Evolutionary conservation across 495 filamentous ascomycete genomes (phyloP).

Genomic region (Daldinia caldariorum): DNA sequence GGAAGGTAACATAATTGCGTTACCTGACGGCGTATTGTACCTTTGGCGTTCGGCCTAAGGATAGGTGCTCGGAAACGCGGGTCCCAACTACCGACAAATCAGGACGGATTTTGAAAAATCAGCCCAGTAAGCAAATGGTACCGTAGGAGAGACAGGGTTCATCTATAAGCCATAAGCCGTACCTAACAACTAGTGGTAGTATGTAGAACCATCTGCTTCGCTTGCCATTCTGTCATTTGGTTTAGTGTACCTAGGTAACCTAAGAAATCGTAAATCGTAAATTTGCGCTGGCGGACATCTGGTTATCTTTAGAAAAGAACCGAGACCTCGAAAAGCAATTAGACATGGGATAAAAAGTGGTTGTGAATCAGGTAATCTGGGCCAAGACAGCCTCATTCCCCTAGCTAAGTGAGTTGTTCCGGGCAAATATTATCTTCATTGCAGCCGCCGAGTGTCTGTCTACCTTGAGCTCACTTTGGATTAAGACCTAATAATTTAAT

Average conservation of each 20-base stretch:
- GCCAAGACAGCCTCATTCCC: conserved; percentile 37
- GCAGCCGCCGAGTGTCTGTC: conserved; percentile 9
- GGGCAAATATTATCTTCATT: conserved; percentile 18
- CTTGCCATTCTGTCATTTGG: neutral
- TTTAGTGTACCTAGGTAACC: neutral
- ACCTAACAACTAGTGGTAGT: neutral
- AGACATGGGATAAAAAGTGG: conserved; percentile 40
- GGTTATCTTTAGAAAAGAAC: conserved; percentile 9
- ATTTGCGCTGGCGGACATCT: neutral
- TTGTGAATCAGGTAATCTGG: conserved; percentile 36
- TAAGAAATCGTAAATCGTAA: too few species aligned
- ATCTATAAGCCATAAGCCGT: neutral
- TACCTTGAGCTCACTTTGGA: neutral
- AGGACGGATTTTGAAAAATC: conserved; percentile 16
- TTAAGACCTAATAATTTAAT: neutral
- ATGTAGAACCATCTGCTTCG: neutral
- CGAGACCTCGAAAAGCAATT: conserved; percentile 23
- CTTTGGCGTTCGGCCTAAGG: conserved; percentile 13
- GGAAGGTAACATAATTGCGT: conserved; percentile 26
- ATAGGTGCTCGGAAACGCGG: conserved; percentile 25
- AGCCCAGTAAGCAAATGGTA: conserved; percentile 17
- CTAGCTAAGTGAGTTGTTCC: conserved; percentile 15
- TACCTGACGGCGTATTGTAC: conserved; percentile 16
- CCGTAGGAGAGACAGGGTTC: conserved; percentile 26
- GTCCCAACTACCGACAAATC: conserved; percentile 32